phyloP scores from a whole-genome alignment of 768 basidiomycete genomes.

The Leccinellum luteum region DNA sequence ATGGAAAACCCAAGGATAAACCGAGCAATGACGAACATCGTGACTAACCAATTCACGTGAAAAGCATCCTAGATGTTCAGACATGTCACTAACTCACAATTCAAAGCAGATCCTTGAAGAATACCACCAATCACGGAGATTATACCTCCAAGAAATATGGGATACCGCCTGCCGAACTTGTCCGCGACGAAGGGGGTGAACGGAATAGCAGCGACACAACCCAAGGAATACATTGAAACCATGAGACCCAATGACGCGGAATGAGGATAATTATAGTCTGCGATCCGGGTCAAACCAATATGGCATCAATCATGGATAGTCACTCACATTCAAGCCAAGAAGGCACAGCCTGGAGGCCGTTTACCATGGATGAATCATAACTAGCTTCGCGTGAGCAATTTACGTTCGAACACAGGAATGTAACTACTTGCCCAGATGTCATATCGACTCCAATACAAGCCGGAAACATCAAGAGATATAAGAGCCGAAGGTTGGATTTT shows the following conservation, averaged over 20 bases:
- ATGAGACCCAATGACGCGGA: background rate
- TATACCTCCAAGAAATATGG: background rate
- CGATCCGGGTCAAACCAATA: background rate
- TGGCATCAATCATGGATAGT: too few species aligned
- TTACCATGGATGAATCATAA: too few species aligned
- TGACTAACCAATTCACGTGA: too few species aligned
- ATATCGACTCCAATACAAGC: background rate
- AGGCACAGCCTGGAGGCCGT: too few species aligned
- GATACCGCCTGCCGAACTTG: background rate
- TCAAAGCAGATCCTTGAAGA: too few species aligned
- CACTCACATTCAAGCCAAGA: too few species aligned
- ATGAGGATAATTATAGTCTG: background rate
- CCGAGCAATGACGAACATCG: background rate
- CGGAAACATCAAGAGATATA: background rate
- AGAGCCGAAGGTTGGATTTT: conserved; percentile 41
- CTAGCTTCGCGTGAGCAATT: too few species aligned
- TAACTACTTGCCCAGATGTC: background rate
- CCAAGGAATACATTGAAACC: background rate
- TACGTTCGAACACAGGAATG: conserved; percentile 15
- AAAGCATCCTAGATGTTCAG: too few species aligned
- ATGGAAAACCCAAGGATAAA: background rate
- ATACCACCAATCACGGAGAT: background rate
- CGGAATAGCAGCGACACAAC: background rate
- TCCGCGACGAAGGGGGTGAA: background rate
- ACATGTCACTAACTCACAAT: background rate